Conservation (phyloP, 108 stramenopile genomes). For the Poteriospumella lacustris region DNA sequence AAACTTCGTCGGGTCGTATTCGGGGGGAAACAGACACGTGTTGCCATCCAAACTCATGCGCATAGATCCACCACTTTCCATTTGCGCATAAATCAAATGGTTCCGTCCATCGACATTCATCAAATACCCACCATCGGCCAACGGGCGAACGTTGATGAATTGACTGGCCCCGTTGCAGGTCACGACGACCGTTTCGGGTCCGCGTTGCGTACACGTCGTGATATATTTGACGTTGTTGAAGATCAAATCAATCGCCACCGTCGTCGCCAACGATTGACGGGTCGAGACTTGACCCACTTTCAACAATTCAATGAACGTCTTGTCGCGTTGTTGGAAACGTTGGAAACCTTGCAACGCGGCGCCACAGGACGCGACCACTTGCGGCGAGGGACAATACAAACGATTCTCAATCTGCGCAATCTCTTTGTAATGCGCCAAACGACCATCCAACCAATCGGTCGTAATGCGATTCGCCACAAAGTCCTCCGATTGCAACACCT, state of each 20-base stretch:
- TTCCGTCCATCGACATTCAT: slow-evolving; percentile 78
- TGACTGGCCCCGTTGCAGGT: slow-evolving; percentile 38
- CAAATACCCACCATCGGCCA: slow-evolving; percentile 93
- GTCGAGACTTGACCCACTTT: slow-evolving; percentile 84
- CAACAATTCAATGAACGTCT: slow-evolving; percentile 67
- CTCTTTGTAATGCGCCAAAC: slow-evolving; percentile 58
- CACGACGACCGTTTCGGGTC: slow-evolving; percentile 63
- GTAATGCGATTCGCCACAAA: slow-evolving; percentile 87
- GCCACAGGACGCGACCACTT: slow-evolving; percentile 48
- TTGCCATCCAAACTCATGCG: slow-evolving; percentile 74
- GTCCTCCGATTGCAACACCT: slow-evolving; percentile 85
- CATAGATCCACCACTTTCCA: slow-evolving; percentile 45
- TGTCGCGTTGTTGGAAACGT: slow-evolving; percentile 49
- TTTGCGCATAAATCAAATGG: slow-evolving; percentile 74
- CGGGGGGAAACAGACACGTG: slow-evolving; percentile 84
- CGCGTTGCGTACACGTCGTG: slow-evolving; percentile 64
- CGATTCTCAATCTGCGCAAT: slow-evolving; percentile 29
- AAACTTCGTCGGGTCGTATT: slow-evolving; percentile 91
- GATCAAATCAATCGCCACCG: slow-evolving; percentile 72
- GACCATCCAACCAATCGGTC: slow-evolving; percentile 96
- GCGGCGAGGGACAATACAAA: slow-evolving; percentile 10
- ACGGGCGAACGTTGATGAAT: slow-evolving; percentile 49
- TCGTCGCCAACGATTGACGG: background rate
- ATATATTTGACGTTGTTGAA: slow-evolving; percentile 86
- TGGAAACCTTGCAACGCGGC: slow-evolving; percentile 41